These are phyloP conservation scores for Sphagnum fallax DNA, from an alignment of 228 moss, liverwort and hornwort species.

Conservation along the genomic window DNA sequence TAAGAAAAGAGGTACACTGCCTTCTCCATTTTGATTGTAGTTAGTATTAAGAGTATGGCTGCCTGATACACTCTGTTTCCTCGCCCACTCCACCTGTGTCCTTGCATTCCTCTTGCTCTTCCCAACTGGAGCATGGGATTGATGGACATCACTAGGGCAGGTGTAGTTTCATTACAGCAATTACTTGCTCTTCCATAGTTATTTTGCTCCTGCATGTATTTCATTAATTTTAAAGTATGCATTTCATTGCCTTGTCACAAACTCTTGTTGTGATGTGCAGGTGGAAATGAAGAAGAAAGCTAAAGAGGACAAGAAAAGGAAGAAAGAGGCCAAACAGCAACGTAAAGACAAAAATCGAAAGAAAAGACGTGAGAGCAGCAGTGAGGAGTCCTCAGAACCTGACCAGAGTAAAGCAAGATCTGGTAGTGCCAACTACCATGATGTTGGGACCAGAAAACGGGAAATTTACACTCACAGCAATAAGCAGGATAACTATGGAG, in stretches of 20 bases:
- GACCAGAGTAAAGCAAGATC: conserved; percentile 16
- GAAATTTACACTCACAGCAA: conserved; percentile 5
- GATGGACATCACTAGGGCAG: too few relatives aligned
- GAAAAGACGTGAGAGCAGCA: conserved; percentile 35
- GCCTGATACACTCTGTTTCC: not conserved
- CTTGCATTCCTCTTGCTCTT: too few relatives aligned
- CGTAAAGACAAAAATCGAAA: conserved; percentile 41
- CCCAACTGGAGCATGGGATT: too few relatives aligned
- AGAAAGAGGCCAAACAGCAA: conserved; percentile 39
- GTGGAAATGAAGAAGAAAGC: conserved; percentile 51
- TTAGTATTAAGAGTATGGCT: not conserved
- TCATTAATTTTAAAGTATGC: too few relatives aligned
- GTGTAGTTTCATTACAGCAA: too few relatives aligned
- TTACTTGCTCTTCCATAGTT: too few relatives aligned
- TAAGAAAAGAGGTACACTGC: conserved; percentile 51
- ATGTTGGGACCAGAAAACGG: conserved; percentile 7
- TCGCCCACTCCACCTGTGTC: too few relatives aligned
- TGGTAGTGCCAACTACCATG: conserved; percentile 11
- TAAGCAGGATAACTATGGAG: conserved; percentile 2
- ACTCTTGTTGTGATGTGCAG: conserved; percentile 11
- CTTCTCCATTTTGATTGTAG: not conserved
- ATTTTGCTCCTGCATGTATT: too few relatives aligned
- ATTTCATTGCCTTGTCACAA: not conserved
- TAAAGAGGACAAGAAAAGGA: conserved; percentile 57
- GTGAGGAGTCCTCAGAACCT: conserved; percentile 34